Evolutionary conservation across 495 filamentous ascomycete species (phyloP).

Genomic region (Penicillium macrosclerotiorum): DNA sequence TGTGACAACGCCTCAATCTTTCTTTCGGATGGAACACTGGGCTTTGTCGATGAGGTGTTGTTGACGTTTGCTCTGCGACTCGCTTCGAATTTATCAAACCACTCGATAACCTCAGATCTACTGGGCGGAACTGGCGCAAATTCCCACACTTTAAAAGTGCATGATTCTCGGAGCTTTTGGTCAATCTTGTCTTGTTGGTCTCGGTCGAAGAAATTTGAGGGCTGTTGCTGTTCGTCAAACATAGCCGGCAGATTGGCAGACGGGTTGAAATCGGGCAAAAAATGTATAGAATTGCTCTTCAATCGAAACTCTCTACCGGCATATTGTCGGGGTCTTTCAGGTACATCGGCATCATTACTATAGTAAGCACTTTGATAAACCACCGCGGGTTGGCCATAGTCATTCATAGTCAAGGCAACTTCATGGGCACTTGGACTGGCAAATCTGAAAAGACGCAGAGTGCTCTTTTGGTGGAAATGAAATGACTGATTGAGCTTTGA

Average conservation of each 20-base stretch:
- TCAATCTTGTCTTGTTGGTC: constrained; percentile 49
- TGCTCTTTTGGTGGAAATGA: constrained; percentile 18
- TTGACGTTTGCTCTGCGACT: background rate
- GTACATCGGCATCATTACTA: constrained; percentile 82
- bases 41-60: background rate
- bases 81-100: constrained; percentile 52
- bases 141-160: constrained; percentile 36
- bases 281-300: constrained; percentile 69
- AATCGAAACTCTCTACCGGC: constrained; percentile 85
- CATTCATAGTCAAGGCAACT: constrained; percentile 27
- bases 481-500: constrained; percentile 28
- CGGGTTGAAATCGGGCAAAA: constrained; percentile 75
- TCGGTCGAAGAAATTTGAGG: constrained; percentile 41
- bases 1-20: constrained; percentile 62
- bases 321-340: constrained; percentile 75
- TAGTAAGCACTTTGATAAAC: constrained; percentile 89
- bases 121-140: constrained; percentile 62
- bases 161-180: constrained; percentile 42
- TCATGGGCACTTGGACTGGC: constrained; percentile 29
- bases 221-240: constrained; percentile 51
- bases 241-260: constrained; percentile 54
- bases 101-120: constrained; percentile 65
- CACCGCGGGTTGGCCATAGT: constrained; percentile 47
- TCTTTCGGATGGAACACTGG: constrained; percentile 1
- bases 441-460: constrained; percentile 25